Base-by-base conservation (phyloP, 352 stramenopile genomes). In the Chloridella minuta region DNA sequence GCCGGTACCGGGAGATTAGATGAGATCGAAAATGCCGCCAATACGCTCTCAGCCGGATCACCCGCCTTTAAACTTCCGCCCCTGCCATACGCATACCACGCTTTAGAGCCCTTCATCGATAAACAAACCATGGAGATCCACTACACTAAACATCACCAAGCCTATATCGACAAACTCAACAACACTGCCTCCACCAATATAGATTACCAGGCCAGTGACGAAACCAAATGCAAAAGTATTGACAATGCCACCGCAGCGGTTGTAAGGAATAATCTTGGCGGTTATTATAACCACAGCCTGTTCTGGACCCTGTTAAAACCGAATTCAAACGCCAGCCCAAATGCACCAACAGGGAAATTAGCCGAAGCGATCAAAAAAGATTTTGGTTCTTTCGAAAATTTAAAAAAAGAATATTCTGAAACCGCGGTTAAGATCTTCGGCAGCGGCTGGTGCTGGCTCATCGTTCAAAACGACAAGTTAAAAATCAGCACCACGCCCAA, bases 401-500 rank as follows among this genome's bases (percentile, higher is more conserved):
- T 66, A 10, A 66, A 66, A 66, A 66, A 66, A 66, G 40, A 66
- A 66, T 66, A 18, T 66, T 66, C 40, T 10, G 40, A 66, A 18
- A 66, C 10, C 10, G 40, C 40, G n/a, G 10, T 66, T 10, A 66
- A 66, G 40, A 66, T 66, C 40, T 66, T 66, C n/a, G 40, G 40
- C 10, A 66, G 40, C 40, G 40, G 40, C 40, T 66, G 40, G 40
- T 66, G 40, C n/a, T 66, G 40, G 40, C n/a, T 66, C 10, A 66
- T 66, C n/a, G 10, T 66, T 10, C n/a, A n/a, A n/a, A n/a, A 66
- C n/a, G 40, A 66, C n/a, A 66, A 66, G n/a, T 90, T 98, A 30
- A 93, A 93, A 87, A 94, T 98, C 89, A 95, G 94, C 30, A 93
- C 92, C 80, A 98, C 94, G 28, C 91, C 93, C 80, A 98, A 98